These are phyloP conservation scores for Colletotrichum karsti DNA, from an alignment of 2,329 filamentous ascomycete species.

Conservation along the genomic window DNA sequence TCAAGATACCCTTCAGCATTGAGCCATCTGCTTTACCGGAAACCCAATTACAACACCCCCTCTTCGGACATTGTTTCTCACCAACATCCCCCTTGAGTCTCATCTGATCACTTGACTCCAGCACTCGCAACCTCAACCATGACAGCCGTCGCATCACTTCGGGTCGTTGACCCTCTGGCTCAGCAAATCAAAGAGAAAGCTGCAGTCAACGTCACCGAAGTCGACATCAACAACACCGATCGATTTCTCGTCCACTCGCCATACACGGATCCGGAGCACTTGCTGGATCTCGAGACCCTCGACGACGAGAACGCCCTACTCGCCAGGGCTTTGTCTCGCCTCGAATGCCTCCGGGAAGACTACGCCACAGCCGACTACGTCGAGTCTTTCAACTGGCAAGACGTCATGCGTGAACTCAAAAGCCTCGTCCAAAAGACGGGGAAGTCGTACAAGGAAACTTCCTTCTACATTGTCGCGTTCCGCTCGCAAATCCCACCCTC, in stretches of 20 bases:
- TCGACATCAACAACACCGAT: conserved; percentile 21
- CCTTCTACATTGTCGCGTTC: conserved; percentile 88
- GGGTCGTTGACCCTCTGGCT: conserved; percentile 14
- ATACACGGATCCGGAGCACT: conserved; percentile 75
- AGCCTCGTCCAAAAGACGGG: conserved; percentile 55
- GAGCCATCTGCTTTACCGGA: too few species aligned
- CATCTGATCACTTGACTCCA: background rate
- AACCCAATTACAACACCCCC: too few species aligned
- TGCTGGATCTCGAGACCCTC: conserved; percentile 76
- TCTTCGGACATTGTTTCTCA: too few species aligned
- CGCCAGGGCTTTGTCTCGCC: conserved; percentile 72
- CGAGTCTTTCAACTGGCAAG: conserved; percentile 79
- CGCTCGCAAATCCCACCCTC: conserved; percentile 75
- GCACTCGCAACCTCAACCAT: background rate
- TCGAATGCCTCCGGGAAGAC: conserved; percentile 70
- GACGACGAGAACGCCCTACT: conserved; percentile 73
- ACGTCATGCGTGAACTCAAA: conserved; percentile 67
- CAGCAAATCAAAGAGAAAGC: conserved; percentile 15
- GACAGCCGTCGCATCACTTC: conserved; percentile 17
- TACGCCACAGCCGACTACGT: conserved; percentile 82
- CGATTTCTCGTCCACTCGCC: conserved; percentile 74
- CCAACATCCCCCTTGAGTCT: background rate
- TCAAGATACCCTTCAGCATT: background rate
- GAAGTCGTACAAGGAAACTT: conserved; percentile 66
- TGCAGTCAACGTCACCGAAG: conserved; percentile 11